Base-by-base conservation (phyloP, 805 yeast species). In the Yarrowia deformans region DNA sequence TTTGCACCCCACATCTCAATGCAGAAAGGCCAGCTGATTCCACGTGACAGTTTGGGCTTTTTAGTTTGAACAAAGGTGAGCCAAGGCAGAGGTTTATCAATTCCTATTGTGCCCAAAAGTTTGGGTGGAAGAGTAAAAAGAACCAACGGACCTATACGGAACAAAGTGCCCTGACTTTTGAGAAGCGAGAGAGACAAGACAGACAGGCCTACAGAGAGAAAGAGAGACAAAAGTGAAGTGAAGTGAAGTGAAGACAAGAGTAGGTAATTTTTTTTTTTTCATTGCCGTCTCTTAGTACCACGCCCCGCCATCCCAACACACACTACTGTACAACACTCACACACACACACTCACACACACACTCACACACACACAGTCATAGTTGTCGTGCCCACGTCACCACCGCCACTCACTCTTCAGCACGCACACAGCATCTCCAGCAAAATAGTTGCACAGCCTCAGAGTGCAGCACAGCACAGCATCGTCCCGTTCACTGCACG, bases 1-100 rank as follows among this genome's bases (percentile, higher is more conserved):
- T 50, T 14, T 19, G 5, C 43, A 3, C 63, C 63, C 39, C 63
- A 23, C 45, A 37, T 40, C 63, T 56, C 63, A 42, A 56, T 56
- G 63, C 63, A 56, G 63, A 40, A 56, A 29, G 63, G 48, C 63
- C 48, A 56, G 63, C 63, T 56, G 63, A 56, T 42, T 40, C 48
- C 63, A 56, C 63, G 63, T 56, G 63, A 56, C 63, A 40, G 63
- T 56, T 40, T 56, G 63, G 48, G 48, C 63, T 56, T 56, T 56
- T 40, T 42, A 56, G 37, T 40, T 42, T 56, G 4, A 56, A 56
- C 60, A 54, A 54, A 54, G 60, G 60, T 54, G 60, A 56, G 48
- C 63, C 63, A 56, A 56, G 63, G 63, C 63, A 56, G 63, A 42
- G 63, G 48, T 54, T 54, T 54, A 54, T 54, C 60, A 54, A 54